Conservation (phyloP, 192 early-diverging fungal species). For the Funneliformis geosporum region DNA sequence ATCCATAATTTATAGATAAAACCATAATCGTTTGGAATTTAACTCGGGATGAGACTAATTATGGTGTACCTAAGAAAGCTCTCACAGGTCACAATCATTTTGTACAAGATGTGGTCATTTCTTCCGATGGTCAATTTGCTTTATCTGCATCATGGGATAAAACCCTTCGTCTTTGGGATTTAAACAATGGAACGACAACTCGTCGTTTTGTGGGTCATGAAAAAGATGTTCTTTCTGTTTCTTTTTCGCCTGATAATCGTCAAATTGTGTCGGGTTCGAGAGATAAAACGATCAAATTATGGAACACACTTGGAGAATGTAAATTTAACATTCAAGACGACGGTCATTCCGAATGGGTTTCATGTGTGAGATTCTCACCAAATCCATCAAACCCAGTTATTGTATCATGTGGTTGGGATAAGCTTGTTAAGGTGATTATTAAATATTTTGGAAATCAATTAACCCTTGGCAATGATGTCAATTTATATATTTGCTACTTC, state of each 20-base stretch:
- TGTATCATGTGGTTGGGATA: slow-evolving; percentile 99
- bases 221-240: slow-evolving; percentile 97
- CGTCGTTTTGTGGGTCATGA: slow-evolving; percentile 96
- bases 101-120: slow-evolving; percentile 97
- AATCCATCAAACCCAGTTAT: slow-evolving; percentile 98
- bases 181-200: slow-evolving; percentile 93
- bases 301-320: slow-evolving; percentile 99
- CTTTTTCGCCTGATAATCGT: slow-evolving; percentile 99
- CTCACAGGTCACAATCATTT: slow-evolving; percentile 99
- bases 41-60: slow-evolving; percentile 90
- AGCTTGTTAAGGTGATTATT: slow-evolving; percentile 94
- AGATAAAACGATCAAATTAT: slow-evolving; percentile 99
- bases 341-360: slow-evolving; percentile 98
- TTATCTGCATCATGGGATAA: slow-evolving; percentile 99
- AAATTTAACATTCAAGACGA: slow-evolving; percentile 98
- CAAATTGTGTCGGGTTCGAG: slow-evolving; percentile 98
- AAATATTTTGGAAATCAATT: background rate
- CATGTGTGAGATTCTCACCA: slow-evolving; percentile 98
- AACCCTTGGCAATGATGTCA: background rate
- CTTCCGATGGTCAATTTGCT: slow-evolving; percentile 98
- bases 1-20: slow-evolving; percentile 72
- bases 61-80: slow-evolving; percentile 86
- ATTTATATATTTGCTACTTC: slow-evolving; percentile 74
- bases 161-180: slow-evolving; percentile 99
- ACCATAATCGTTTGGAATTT: slow-evolving; percentile 97